A percentile compares a stretch with the other conserved stretches of the same genome.
phyloP scores from a whole-genome alignment of 2,329 filamentous ascomycete species.

The Chrysoporthe cubensis region DNA sequence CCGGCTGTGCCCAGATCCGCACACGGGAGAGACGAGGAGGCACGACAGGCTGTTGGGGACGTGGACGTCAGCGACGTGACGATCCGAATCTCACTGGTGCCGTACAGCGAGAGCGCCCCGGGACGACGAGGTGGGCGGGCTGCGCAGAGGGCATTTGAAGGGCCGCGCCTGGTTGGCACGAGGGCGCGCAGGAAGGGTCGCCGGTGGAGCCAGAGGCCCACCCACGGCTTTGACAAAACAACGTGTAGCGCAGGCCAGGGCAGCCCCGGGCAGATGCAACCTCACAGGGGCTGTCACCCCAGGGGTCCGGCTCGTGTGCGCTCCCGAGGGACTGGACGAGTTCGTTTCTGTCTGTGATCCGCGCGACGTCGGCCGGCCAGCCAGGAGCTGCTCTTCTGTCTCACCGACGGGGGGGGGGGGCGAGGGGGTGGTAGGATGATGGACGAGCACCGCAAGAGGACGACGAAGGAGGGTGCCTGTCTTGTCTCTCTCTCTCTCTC shows the following conservation, averaged over 20 bases:
- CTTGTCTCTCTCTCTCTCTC: background rate
- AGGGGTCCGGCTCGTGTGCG: background rate
- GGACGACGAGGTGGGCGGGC: slow-evolving; percentile 9
- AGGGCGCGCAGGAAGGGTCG: background rate
- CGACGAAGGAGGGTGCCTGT: background rate
- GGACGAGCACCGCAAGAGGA: background rate
- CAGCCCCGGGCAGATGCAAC: background rate
- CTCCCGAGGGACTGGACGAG: slow-evolving; percentile 2
- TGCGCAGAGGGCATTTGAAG: slow-evolving; percentile 3
- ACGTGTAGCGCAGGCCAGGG: background rate
- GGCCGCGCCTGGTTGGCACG: background rate
- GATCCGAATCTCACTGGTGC: slow-evolving; percentile 26
- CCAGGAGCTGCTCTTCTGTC: background rate
- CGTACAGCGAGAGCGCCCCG: slow-evolving; percentile 9
- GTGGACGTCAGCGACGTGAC: slow-evolving; percentile 15
- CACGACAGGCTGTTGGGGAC: slow-evolving; percentile 4
- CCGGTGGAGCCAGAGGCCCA: slow-evolving; percentile 1
- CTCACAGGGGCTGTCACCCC: background rate
- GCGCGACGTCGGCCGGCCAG: background rate
- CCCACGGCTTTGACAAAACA: background rate
- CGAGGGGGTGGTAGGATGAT: background rate
- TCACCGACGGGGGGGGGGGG: background rate
- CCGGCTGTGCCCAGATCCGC: slow-evolving; percentile 9
- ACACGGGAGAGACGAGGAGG: slow-evolving; percentile 13
- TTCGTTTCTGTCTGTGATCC: too few species aligned